Conservation (phyloP, 169 alveolate genomes). For the Eimeria nieschulzi region DNA sequence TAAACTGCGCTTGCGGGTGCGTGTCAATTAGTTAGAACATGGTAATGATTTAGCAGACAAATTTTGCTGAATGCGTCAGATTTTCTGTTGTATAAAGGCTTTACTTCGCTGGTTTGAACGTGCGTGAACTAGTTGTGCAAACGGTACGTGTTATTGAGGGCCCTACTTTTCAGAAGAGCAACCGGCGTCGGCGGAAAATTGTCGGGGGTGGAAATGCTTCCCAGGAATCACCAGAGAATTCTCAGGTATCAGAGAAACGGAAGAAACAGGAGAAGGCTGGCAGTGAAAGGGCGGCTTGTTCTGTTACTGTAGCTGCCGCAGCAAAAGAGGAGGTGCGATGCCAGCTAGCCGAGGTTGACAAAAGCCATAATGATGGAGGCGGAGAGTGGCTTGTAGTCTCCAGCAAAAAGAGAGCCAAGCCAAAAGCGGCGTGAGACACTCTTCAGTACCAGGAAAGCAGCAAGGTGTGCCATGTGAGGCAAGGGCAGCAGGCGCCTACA, state of each 20-base stretch:
- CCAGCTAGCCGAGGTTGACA: background rate
- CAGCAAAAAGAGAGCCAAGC: conserved; percentile 51
- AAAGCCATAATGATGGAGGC: conserved; percentile 26
- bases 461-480: too few species aligned
- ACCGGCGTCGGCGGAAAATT: conserved; percentile 46
- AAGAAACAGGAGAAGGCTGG: conserved; percentile 16
- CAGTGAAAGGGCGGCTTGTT: conserved; percentile 40
- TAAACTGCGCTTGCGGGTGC: too few species aligned
- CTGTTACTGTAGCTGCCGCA: conserved; percentile 18
- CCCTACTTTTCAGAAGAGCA: conserved; percentile 32
- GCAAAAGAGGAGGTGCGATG: background rate
- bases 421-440: conserved; percentile 34
- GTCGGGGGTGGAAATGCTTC: conserved; percentile 8
- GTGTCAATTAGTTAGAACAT: too few species aligned
- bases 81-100: too few species aligned
- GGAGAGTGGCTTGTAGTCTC: conserved; percentile 62
- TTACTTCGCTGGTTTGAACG: too few species aligned
- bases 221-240: background rate
- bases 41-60: too few species aligned
- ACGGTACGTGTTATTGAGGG: too few species aligned
- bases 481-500: too few species aligned
- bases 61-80: too few species aligned
- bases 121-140: too few species aligned
- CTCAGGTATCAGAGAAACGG: background rate
- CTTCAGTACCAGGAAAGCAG: too few species aligned